Evolutionary conservation across 1,139 yeast species (phyloP).

Genomic region (Geotrichum bryndzae): DNA sequence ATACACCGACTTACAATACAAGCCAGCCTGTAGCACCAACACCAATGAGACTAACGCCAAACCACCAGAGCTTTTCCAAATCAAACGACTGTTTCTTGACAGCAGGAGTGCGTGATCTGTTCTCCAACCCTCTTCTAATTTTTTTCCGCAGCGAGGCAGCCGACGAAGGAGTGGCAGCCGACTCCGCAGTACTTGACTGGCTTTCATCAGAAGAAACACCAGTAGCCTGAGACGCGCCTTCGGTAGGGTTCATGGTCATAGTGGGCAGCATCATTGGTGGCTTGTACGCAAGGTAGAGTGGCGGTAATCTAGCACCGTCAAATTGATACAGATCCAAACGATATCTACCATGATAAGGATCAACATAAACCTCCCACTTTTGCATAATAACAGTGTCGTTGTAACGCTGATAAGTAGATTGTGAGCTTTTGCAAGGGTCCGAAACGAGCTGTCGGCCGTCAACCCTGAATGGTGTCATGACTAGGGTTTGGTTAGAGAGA

Average conservation of each 20-base stretch:
- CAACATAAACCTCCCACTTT: conserved; percentile 54
- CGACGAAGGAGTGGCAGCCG: conserved; percentile 21
- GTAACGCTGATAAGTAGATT: conserved; percentile 65
- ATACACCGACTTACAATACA: conserved; percentile 20
- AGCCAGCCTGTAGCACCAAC: conserved; percentile 40
- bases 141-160: conserved; percentile 36
- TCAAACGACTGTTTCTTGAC: conserved; percentile 43
- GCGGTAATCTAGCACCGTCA: conserved; percentile 81
- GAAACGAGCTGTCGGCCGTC: conserved; percentile 91
- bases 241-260: conserved; percentile 77
- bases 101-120: conserved; percentile 75
- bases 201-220: conserved; percentile 23
- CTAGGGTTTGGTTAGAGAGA: conserved; percentile 58
- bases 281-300: conserved; percentile 80
- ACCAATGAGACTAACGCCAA: conserved; percentile 39
- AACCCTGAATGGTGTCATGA: conserved; percentile 66
- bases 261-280: conserved; percentile 98
- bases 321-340: conserved; percentile 67
- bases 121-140: conserved; percentile 69
- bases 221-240: conserved; percentile 33
- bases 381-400: conserved; percentile 58
- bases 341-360: conserved; percentile 77
- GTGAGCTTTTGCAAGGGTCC: conserved; percentile 58
- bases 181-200: conserved; percentile 20
- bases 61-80: conserved; percentile 49